Base-by-base conservation (phyloP, 2,329 filamentous ascomycete species). In the Aspergillus hortae region DNA sequence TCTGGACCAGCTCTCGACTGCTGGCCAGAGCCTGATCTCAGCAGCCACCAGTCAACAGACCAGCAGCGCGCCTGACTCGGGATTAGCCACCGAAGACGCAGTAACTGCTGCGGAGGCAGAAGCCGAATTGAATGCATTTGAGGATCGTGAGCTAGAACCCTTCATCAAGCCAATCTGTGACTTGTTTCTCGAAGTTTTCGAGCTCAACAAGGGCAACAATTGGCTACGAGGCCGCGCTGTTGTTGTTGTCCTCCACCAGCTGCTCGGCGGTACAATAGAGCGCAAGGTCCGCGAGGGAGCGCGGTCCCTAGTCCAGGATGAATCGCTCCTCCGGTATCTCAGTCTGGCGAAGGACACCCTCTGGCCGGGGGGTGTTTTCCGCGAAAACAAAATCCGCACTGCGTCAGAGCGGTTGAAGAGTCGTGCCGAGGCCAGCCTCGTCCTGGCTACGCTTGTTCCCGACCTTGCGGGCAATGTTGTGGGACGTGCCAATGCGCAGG, bases 81-180 rank as follows among this genome's bases (percentile, higher is more conserved):
- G 70, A 36, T 63, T 73, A 7, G 64, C 79, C 6, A 74, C 70
- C 12, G 71, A 77, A 59, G 75, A 81, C 52, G 74, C 75, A 7
- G 71, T 75, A 21, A 78, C 79, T 4, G 75, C 81, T 15, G 81
- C 80, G 2, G 94, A 97, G 74, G 94, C 92, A 0, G 92, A 97
- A 72, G 92, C 92, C 0, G 94, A 97, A 71, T 77, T 99, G 45
- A 89, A 92, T 52, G 92, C 92, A 0, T 97, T 95, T 64, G 92
- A 97, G 71, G 87, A 89, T 66, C 87, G 86, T 63, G 90, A 96
- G 62, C 79, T 91, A 2, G 91, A 95, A 66, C 94, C 94, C 1
- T 97, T 99, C 65, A 94, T 99, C 63, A 99, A 96, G 68, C 95
- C 94, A 4, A 96, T 99, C 56, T 96, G 92, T 71, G 94, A 99